Base-by-base conservation (phyloP, 192 early-diverging fungal genomes). In the Backusella morwellensis region DNA sequence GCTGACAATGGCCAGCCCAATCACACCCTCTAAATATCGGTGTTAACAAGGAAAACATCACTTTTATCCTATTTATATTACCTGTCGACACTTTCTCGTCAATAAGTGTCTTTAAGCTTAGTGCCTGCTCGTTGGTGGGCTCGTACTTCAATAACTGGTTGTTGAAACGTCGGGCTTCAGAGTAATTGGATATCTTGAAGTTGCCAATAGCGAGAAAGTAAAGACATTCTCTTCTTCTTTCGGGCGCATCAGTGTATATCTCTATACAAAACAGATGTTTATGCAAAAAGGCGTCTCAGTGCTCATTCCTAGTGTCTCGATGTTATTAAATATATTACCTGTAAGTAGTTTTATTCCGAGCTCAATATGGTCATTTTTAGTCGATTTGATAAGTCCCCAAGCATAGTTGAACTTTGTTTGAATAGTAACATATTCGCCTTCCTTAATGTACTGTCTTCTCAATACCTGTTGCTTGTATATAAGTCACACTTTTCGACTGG, bases 351-450 rank as follows among this genome's bases (percentile, higher is more conserved):
- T 71, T 40, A 99, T 89, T 19, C 96, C 97, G 29, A 87, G 78
- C 56, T 92, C 86, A 73, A 95, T 92, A 68, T 96, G 91, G 8
- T 83, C 82, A 74, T 87, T 88, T 40, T 78, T 82, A 73, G 80
- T 86, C 78, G 90, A 91, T 82, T 90, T 91, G 78, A 95, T 90
- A 42, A 97, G 89, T 0, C 93, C 95, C 95, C 97, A 99, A 1
- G 97, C 95, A 78, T 94, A 96, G 88, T 99, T 97, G 88, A 99
- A 99, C 81, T 96, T 97, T 68, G 94, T 96, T 85, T 99, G 97
- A 29, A 91, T 85, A 80, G 92, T 87, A 32, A 87, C 85, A 74
- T 91, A 84, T 66, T 89, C 83, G 29, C 84, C 80, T 78, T 93
- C 92, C 73, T 92, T 86, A 70, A 93, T 85, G 82, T 88, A 93